phyloP scores from a whole-genome alignment of 805 yeast species.

The Debaryomyces hansenii region DNA sequence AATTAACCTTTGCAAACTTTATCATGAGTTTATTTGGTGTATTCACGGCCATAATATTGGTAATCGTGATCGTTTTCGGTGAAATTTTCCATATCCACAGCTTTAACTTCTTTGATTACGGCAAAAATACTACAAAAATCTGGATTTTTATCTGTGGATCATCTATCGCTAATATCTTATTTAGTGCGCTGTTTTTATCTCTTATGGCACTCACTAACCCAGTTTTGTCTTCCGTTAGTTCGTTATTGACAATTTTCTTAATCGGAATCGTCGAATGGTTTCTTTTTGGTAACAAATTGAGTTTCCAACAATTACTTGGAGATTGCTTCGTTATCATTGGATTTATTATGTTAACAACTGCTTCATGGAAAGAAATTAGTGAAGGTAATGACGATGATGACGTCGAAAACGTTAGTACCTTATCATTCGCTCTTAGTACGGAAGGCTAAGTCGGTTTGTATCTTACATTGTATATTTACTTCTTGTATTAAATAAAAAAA shows the following conservation, averaged over 20 bases:
- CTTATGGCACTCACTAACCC: conserved; percentile 85
- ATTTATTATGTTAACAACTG: conserved; percentile 61
- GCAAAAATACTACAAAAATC: conserved; percentile 32
- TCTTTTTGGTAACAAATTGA: conserved; percentile 58
- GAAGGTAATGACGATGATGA: conserved; percentile 46
- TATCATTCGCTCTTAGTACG: conserved; percentile 41
- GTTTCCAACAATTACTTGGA: conserved; percentile 61
- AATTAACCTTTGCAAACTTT: conserved; percentile 78
- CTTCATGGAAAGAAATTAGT: conserved; percentile 65
- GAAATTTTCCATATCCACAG: conserved; percentile 57
- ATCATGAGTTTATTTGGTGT: conserved; percentile 68
- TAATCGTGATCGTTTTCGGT: conserved; percentile 47
- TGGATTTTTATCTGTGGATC: conserved; percentile 54
- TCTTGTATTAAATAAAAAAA: neutral
- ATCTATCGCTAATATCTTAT: conserved; percentile 60
- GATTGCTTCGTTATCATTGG: conserved; percentile 70
- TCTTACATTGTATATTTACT: neutral
- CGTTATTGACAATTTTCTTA: conserved; percentile 72
- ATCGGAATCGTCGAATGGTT: conserved; percentile 79
- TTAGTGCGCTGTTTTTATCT: conserved; percentile 70
- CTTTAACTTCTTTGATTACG: conserved; percentile 53
- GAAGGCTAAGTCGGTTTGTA: conserved; percentile 5
- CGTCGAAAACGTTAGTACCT: conserved; percentile 40
- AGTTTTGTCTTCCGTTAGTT: conserved; percentile 68
- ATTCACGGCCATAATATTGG: conserved; percentile 50